Base-by-base conservation (phyloP, 371 early-diverging fungal genomes). In the Mortierella sp. region DNA sequence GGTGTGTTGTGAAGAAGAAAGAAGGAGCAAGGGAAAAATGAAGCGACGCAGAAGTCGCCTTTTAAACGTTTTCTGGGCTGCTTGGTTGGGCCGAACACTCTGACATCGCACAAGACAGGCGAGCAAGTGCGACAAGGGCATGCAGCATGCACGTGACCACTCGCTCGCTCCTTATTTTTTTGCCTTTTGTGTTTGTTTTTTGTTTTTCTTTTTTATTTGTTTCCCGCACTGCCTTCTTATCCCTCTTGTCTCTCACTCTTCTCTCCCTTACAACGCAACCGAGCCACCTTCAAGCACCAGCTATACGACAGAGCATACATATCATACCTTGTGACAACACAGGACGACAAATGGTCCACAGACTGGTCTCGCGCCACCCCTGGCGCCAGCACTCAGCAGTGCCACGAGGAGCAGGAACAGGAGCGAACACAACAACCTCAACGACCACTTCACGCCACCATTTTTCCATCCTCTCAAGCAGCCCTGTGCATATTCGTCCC, bases 351-450 rank as follows among this genome's bases (percentile, higher is more conserved):
- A 82, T 82, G 82, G 79, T 69, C 57, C 82, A 82, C 34, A 72
- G 76, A 64, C 59, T 82, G 79, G 75, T 81, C 71, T 54, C 71
- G 46, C 53, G 82, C 69, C 79, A 82, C 75, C 76, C 79, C 24
- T 82, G 82, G 82, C 79, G 79, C 72, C 74, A 77, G 40, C 28
- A 48, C 40, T 13, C 44, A 75, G 24, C 3, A 48, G 34, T 31
- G 13, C 9, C 69, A 53, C 64, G 55, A n/a, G 24, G 44, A 55
- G 71, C 24, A 44, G n/a, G 44, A 40, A n/a, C 69, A 51, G 14
- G 57, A 80, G 46, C 26, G 16, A 37, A 43, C 2, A 50, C 44
- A 21, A 40, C 37, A 11, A n/a, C n/a, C 28, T 44, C 73, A 55
- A 53, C 44, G 5, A 43, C 44, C 67, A 67, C 21, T 28, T 71